Conservation (phyloP, 495 filamentous ascomycete genomes). For the Aspergillus mulundensis region DNA sequence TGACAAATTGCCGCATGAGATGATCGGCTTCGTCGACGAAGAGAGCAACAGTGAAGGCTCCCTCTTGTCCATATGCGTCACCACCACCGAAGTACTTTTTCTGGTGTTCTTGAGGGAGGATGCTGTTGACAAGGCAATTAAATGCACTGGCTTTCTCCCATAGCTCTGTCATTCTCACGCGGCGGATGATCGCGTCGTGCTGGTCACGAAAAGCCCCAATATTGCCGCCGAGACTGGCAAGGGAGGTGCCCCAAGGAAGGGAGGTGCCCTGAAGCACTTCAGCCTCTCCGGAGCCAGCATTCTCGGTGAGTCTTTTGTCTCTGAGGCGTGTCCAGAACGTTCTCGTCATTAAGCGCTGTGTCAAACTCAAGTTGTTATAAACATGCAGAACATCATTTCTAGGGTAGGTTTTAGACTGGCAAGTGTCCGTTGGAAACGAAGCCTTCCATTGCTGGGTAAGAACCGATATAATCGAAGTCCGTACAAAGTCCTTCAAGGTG, state of each 20-base stretch:
- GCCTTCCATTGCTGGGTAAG: not conserved
- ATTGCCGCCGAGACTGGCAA: conserved; percentile 6
- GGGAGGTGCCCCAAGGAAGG: no score
- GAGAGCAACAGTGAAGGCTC: not conserved
- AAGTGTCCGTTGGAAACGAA: not conserved
- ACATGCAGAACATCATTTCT: not conserved
- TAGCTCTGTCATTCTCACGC: not conserved
- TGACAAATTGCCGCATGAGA: conserved; percentile 18
- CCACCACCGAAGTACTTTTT: not conserved
- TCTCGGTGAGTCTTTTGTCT: not conserved
- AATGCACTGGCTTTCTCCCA: not conserved
- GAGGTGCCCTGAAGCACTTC: not conserved
- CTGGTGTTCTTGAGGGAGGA: not conserved
- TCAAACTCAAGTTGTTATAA: conserved; percentile 7
- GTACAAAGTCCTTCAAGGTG: conserved; percentile 23
- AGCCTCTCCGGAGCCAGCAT: not conserved
- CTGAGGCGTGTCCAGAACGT: conserved; percentile 31
- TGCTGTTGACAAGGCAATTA: not conserved
- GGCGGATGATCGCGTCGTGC: not conserved
- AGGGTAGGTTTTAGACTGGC: not conserved
- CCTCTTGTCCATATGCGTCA: not conserved
- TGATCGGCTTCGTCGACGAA: conserved; percentile 11
- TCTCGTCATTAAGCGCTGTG: conserved; percentile 33
- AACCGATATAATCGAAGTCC: not conserved
- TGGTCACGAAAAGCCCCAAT: conserved; percentile 7